These are phyloP conservation scores for Backusella liffmaniae DNA, from an alignment of 192 early-diverging fungal genomes.

Conservation along the genomic window DNA sequence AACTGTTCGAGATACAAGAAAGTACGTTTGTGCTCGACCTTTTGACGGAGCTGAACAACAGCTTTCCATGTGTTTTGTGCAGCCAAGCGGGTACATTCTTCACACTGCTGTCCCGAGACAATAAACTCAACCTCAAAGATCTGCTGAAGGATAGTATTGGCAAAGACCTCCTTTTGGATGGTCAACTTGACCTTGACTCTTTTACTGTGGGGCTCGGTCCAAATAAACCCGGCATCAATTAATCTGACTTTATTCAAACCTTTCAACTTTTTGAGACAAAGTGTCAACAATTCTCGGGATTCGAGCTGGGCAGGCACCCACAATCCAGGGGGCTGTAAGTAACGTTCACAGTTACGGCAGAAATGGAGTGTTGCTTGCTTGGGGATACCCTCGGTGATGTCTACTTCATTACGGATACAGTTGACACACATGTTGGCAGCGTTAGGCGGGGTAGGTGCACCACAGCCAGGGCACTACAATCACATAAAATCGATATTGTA, in stretches of 20 bases:
- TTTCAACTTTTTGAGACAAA: slow-evolving; percentile 92
- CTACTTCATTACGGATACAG: slow-evolving; percentile 95
- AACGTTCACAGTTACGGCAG: slow-evolving; percentile 96
- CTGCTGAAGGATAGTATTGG: slow-evolving; percentile 94
- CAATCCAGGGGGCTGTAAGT: slow-evolving; percentile 90
- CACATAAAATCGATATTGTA: background rate
- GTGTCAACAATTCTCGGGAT: slow-evolving; percentile 83
- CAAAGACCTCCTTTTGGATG: slow-evolving; percentile 98
- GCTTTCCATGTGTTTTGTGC: slow-evolving; percentile 99
- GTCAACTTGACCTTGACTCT: slow-evolving; percentile 97
- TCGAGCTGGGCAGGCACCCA: slow-evolving; percentile 92
- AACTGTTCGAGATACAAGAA: slow-evolving; percentile 98
- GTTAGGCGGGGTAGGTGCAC: slow-evolving; percentile 92
- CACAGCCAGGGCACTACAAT: slow-evolving; percentile 62
- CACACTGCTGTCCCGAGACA: slow-evolving; percentile 91
- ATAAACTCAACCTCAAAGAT: slow-evolving; percentile 95
- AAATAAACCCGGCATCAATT: slow-evolving; percentile 97
- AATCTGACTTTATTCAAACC: slow-evolving; percentile 91
- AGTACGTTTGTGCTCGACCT: slow-evolving; percentile 96
- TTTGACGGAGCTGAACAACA: slow-evolving; percentile 96
- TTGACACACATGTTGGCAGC: slow-evolving; percentile 98
- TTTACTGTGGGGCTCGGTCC: slow-evolving; percentile 89
- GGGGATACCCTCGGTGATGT: slow-evolving; percentile 98
- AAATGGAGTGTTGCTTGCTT: slow-evolving; percentile 95
- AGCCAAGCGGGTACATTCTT: slow-evolving; percentile 91